Percentiles rank a stretch among this genome's conserved stretches.
phyloP scores from a whole-genome alignment of 352 stramenopile species.

The Aphanomyces astaci region DNA sequence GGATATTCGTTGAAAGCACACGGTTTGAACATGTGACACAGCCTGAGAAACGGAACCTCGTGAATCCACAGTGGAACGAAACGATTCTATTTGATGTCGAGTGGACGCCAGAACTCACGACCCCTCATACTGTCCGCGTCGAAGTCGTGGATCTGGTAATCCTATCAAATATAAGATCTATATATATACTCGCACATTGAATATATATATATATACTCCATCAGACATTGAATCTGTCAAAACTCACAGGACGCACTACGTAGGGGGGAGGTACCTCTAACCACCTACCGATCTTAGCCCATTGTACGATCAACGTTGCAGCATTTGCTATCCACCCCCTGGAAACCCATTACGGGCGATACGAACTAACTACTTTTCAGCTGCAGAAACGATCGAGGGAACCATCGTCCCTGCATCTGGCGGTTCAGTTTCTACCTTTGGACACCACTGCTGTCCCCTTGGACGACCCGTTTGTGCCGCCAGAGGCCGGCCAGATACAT shows the following conservation, averaged over 20 bases:
- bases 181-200: no score
- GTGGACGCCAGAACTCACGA: conserved; percentile 18
- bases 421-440: conserved; percentile 40
- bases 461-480: neutral
- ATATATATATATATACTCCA: no score
- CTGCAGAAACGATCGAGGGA: neutral
- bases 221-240: no score
- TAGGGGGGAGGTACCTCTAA: conserved; percentile 1
- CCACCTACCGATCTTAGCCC: conserved; percentile 12
- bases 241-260: no score
- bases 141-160: conserved; percentile 37
- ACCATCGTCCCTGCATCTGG: conserved; percentile 28
- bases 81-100: conserved; percentile 28
- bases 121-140: conserved; percentile 22
- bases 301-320: conserved; percentile 28
- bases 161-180: no score
- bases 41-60: conserved; percentile 30
- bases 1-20: conserved; percentile 19
- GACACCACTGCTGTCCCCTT: neutral
- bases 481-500: conserved; percentile 29
- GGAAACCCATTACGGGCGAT: conserved; percentile 30
- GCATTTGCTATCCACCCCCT: conserved; percentile 32
- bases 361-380: conserved; percentile 24
- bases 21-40: conserved; percentile 28
- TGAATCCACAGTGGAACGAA: conserved; percentile 28